Conservation (phyloP, 371 early-diverging fungal genomes). For the Circinella umbellata region DNA sequence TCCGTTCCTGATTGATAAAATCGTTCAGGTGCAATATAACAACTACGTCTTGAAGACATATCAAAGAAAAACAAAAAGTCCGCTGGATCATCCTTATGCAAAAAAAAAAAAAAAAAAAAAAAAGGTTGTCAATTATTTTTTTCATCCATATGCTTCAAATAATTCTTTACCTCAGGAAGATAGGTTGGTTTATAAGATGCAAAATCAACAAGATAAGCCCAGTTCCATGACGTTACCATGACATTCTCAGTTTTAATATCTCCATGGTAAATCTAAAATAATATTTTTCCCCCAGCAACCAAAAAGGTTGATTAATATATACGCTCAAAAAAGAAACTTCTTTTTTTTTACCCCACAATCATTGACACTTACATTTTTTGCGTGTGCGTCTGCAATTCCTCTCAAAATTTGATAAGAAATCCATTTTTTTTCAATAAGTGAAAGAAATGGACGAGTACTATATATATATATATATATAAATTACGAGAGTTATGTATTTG, state of each 20-base stretch:
- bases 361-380: slow-evolving; percentile 36
- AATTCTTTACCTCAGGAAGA: slow-evolving; percentile 77
- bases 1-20: slow-evolving; percentile 79
- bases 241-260: slow-evolving; percentile 90
- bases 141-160: not conserved
- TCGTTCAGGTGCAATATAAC: slow-evolving; percentile 96
- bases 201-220: slow-evolving; percentile 90
- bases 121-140: not conserved
- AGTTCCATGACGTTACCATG: slow-evolving; percentile 83
- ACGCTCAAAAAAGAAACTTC: too few relatives aligned
- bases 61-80: slow-evolving; percentile 96
- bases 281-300: not conserved
- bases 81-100: slow-evolving; percentile 84
- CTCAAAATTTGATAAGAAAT: slow-evolving; percentile 87
- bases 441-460: slow-evolving; percentile 93
- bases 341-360: not conserved
- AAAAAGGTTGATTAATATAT: too few relatives aligned
- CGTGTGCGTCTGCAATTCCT: slow-evolving; percentile 82
- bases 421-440: slow-evolving; percentile 89
- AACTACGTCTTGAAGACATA: slow-evolving; percentile 82
- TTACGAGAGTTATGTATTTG: slow-evolving; percentile 2
- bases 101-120: not conserved
- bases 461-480: not conserved
- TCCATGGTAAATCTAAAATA: slow-evolving; percentile 76
- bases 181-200: slow-evolving; percentile 90